Base-by-base conservation (phyloP, 345 rosid genomes). In the Ceriops zippeliana region DNA sequence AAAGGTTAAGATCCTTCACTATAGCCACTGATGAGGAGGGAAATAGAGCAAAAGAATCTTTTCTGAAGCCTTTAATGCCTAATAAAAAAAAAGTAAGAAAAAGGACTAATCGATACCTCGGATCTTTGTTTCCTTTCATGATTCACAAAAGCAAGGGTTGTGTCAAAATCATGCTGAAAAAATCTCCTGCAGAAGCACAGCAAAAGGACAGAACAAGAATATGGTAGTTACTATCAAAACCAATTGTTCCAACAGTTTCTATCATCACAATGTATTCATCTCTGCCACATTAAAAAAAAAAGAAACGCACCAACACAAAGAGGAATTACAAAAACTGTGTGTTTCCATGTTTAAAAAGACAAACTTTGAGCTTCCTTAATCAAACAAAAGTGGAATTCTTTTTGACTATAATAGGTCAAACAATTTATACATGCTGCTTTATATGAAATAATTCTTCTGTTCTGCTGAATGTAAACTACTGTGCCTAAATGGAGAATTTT, bases 101-200 rank as follows among this genome's bases (percentile, higher is more conserved):
- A n/a, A 67, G 53, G 24, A 58, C 53, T 16, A 28, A 26, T 22
- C 1, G 46, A 47, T 78, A 92, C 98, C 96, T 92, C 96, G 46
- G 74, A 82, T 84, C 91, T 78, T 82, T 90, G 96, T 78, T 86
- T 92, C 79, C 98, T 84, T 83, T 92, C 98, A 66, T 90, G 89
- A 79, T 91, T 95, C 76, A 82, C 85, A 71, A 78, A 88, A 68
- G 96, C 96, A 84, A 95, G 91, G 60, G 90, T 90, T 68, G 96
- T 58, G 78, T 91, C 99, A 80, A 95, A 95, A 84, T 91, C 96
- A 80, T 85, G 97, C 83, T 83, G 93, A 78, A 90, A 90, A 76
- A 85, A 84, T 81, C 96, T 84, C 91, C 99, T 95, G 86, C 80
- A 76, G 17, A 42, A 42, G 49, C 49, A 13, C 49, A 11, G 59